Base-by-base conservation (phyloP, 495 filamentous ascomycete genomes). In the Penicillium verhagenii region DNA sequence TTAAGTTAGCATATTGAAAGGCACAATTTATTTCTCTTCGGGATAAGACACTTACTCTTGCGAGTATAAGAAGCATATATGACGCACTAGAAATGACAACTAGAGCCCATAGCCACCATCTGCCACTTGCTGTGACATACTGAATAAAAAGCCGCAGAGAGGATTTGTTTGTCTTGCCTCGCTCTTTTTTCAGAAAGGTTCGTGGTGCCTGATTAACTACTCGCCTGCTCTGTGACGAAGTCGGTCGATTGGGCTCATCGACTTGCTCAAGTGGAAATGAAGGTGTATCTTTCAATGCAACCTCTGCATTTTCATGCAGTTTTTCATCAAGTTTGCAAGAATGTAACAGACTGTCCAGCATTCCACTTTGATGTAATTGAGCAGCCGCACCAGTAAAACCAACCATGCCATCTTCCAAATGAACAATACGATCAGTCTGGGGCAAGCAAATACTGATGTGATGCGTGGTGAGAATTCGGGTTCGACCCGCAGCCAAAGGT, bases 381-480 rank as follows among this genome's bases (percentile, higher is more conserved):
- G n/a, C n/a, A n/a, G n/a, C n/a, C n/a, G n/a, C n/a, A n/a, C n/a
- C n/a, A n/a, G 28, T 11, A 37, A 35, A 37, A 10, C 11, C 33
- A 6, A 20, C 7, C 8, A 5, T 19, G 20, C 28, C 28, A 9
- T 35, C 21, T 20, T 49, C 46, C 28, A 49, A 76, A 9, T 83
- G 76, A 18, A 95, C 85, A 11, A 90, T 82, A 58, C 85, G 85
- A 28, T 85, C 76, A 0, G 90, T 80, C 11, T 72, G 68, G 26
- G 90, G 90, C n/a, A 87, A 79, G 64, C 87, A 92, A 9, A 96
- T 79, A 3, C 83, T 78, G 18, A 89, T 80, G 61, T 94, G 26
- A 23, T 37, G 46, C 9, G 46, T 49, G 6, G 28, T 28, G 6
- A 49, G 28, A 13, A 49, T 16, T 18, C 26, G n/a, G 9, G 46